Evolutionary conservation across 2,329 filamentous ascomycete genomes (phyloP).

Genomic region (Setomelanomma holmii): DNA sequence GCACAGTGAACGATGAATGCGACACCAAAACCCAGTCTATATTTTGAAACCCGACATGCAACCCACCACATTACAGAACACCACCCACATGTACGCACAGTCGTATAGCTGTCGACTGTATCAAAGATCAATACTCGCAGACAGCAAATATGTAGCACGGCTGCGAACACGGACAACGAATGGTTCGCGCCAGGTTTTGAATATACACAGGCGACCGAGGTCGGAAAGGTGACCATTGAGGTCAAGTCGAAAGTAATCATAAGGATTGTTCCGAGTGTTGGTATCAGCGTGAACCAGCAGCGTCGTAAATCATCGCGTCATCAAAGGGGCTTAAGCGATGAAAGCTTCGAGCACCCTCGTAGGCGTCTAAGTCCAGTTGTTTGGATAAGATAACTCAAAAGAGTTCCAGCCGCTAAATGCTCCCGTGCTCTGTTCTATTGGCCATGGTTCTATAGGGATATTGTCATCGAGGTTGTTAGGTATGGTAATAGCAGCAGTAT

Average conservation of each 20-base stretch:
- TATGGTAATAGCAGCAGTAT: slow-evolving; percentile 41
- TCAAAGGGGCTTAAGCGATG: slow-evolving; percentile 27
- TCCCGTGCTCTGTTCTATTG: slow-evolving; percentile 35
- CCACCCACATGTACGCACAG: slow-evolving; percentile 27
- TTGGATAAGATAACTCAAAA: slow-evolving; percentile 35
- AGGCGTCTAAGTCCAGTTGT: slow-evolving; percentile 44
- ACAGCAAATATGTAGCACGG: slow-evolving; percentile 28
- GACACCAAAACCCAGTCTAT: slow-evolving; percentile 34
- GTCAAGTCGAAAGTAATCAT: slow-evolving; percentile 23
- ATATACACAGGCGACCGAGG: slow-evolving; percentile 47
- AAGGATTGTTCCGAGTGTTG: slow-evolving; percentile 29
- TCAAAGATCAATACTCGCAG: slow-evolving; percentile 13
- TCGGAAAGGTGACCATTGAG: slow-evolving; percentile 30
- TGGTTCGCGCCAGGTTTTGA: slow-evolving; percentile 34
- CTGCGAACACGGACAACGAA: slow-evolving; percentile 27
- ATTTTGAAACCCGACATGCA: slow-evolving; percentile 28
- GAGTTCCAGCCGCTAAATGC: slow-evolving; percentile 31
- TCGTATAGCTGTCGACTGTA: slow-evolving; percentile 16
- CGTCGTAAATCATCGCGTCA: slow-evolving; percentile 49
- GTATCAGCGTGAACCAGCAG: slow-evolving; percentile 39
- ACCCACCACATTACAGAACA: slow-evolving; percentile 20
- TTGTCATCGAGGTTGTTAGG: slow-evolving; percentile 40
- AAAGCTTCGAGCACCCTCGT: slow-evolving; percentile 18
- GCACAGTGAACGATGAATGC: slow-evolving; percentile 13
- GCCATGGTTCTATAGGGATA: slow-evolving; percentile 39